Evolutionary conservation across 225 moss, liverwort and hornwort species (phyloP).

Genomic region (Sphagnum contortum): DNA sequence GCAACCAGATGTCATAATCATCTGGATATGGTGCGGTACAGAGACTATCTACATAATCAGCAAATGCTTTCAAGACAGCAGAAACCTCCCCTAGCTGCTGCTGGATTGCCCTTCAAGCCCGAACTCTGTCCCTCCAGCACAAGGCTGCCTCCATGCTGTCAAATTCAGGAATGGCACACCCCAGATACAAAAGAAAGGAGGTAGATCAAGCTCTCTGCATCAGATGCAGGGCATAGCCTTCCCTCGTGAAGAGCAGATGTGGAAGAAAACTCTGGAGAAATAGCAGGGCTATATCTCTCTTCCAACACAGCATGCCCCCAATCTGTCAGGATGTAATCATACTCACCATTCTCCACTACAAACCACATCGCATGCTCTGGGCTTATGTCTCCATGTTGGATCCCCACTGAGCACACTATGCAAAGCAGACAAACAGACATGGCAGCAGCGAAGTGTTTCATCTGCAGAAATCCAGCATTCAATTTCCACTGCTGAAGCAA

Average conservation of each 20-base stretch:
- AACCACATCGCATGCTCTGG: constrained; percentile 95
- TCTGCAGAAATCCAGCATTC: constrained; percentile 83
- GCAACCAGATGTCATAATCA: constrained; percentile 96
- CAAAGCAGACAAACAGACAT: constrained; percentile 86
- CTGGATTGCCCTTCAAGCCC: constrained; percentile 91
- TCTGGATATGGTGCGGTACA: constrained; percentile 97
- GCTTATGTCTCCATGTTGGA: constrained; percentile 94
- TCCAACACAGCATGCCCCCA: constrained; percentile 98
- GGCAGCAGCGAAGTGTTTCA: constrained; percentile 85
- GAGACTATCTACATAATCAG: constrained; percentile 92
- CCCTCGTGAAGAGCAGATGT: constrained; percentile 93
- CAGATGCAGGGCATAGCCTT: constrained; percentile 89
- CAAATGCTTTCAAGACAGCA: constrained; percentile 90
- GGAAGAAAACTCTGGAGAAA: constrained; percentile 86
- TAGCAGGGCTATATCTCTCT: constrained; percentile 85
- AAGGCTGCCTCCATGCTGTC: constrained; percentile 96
- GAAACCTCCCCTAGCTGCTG: constrained; percentile 92
- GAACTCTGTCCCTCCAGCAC: constrained; percentile 89
- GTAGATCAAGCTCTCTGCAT: constrained; percentile 92
- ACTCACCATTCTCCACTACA: constrained; percentile 83
- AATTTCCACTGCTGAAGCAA: constrained; percentile 74
- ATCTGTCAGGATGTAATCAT: constrained; percentile 76
- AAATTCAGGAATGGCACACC: constrained; percentile 78
- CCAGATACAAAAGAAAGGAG: constrained; percentile 88
- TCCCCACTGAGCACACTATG: constrained; percentile 76